Percentiles rank a stretch among this genome's conserved stretches.
phyloP scores from a whole-genome alignment of 495 filamentous ascomycete species.

The Lasiosphaeria miniovina region DNA sequence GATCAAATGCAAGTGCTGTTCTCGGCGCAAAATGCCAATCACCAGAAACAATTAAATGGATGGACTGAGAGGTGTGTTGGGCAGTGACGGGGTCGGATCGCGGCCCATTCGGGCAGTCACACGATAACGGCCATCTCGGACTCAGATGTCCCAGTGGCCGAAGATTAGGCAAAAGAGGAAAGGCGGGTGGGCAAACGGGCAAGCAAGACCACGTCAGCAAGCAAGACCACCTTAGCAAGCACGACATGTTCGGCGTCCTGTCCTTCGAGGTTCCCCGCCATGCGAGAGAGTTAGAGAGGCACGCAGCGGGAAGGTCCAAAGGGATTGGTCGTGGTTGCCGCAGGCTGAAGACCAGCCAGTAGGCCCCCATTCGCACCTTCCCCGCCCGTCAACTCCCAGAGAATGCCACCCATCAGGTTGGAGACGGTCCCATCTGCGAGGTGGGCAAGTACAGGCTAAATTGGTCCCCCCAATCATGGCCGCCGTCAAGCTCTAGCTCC shows the following conservation, averaged over 20 bases:
- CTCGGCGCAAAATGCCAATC: too few species aligned
- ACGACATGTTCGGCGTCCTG: too few species aligned
- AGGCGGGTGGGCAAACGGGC: neutral
- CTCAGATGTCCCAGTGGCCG: slow-evolving; percentile 13
- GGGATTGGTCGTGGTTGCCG: too few species aligned
- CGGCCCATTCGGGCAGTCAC: neutral
- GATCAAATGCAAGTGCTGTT: too few species aligned
- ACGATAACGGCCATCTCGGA: slow-evolving; percentile 9
- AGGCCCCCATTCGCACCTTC: too few species aligned
- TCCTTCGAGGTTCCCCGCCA: too few species aligned
- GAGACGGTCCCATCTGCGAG: neutral
- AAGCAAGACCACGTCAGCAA: neutral
- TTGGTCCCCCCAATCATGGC: slow-evolving; percentile 17
- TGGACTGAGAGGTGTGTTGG: neutral
- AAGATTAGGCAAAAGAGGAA: slow-evolving; percentile 15
- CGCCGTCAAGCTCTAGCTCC: neutral
- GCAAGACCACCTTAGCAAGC: neutral
- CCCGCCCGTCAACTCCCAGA: too few species aligned
- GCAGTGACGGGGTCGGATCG: neutral
- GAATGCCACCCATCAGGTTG: neutral
- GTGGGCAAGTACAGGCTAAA: slow-evolving; percentile 15
- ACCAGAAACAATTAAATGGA: too few species aligned
- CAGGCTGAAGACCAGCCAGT: too few species aligned
- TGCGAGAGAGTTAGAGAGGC: too few species aligned
- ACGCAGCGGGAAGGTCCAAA: too few species aligned